Evolutionary conservation across 805 yeast species (phyloP).

Genomic region (Saturnispora halmiae): DNA sequence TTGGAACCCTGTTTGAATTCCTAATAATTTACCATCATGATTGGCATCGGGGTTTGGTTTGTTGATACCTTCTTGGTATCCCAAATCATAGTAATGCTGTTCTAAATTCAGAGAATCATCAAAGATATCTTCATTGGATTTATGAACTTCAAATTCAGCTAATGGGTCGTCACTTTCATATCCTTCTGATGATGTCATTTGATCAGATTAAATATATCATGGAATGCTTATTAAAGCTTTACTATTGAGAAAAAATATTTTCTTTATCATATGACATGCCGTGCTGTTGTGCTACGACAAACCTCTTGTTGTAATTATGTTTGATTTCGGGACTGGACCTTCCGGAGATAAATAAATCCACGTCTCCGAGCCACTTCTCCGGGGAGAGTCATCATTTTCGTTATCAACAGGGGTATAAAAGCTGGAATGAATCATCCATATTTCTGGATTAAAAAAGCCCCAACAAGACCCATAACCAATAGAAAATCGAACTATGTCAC

Average conservation of each 20-base stretch:
- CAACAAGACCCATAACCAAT: neutral
- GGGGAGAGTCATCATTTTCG: neutral
- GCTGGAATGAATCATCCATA: neutral
- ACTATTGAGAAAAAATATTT: no score
- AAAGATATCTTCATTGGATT: constrained; percentile 19
- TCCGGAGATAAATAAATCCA: no score
- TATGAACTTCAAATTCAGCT: constrained; percentile 3
- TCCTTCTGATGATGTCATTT: no score
- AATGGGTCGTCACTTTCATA: constrained; percentile 9
- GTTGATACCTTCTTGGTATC: constrained; percentile 60
- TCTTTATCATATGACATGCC: neutral
- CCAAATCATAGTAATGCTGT: constrained; percentile 53
- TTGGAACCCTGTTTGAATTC: constrained; percentile 72
- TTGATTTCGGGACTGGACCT: neutral
- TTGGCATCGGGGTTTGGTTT: constrained; percentile 53
- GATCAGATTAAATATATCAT: no score
- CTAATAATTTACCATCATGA: constrained; percentile 76
- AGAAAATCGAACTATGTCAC: constrained; percentile 15
- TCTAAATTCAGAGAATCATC: constrained; percentile 56
- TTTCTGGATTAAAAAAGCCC: neutral
- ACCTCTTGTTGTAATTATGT: neutral
- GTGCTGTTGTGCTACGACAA: neutral
- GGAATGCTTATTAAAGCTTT: no score
- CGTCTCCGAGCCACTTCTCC: neutral
- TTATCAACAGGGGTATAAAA: neutral